A percentile compares a stretch with the other conserved stretches of the same genome.
phyloP scores from a whole-genome alignment of 1,139 yeast species.

The Saccharomyces pastorianus region DNA sequence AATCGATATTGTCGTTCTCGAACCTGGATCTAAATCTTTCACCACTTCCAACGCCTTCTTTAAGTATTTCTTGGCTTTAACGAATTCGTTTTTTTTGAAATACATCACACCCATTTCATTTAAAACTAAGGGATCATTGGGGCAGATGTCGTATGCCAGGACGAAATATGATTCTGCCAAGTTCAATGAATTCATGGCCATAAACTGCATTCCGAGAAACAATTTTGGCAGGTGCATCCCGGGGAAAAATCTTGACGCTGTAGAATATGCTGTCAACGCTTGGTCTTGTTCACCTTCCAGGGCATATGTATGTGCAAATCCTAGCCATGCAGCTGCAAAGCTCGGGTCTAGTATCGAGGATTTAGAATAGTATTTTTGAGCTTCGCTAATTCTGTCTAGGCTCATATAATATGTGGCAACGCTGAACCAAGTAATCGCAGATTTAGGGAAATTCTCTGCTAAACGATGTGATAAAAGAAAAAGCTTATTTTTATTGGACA shows the following conservation, averaged over 20 bases:
- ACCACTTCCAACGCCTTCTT: slow-evolving; percentile 69
- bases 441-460: slow-evolving; percentile 77
- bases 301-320: slow-evolving; percentile 96
- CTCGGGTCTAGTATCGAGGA: slow-evolving; percentile 85
- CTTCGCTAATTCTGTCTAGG: slow-evolving; percentile 67
- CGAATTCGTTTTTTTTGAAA: slow-evolving; percentile 65
- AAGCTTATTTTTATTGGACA: slow-evolving; percentile 73
- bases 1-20: slow-evolving; percentile 79
- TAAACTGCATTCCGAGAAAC: slow-evolving; percentile 92
- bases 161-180: slow-evolving; percentile 80
- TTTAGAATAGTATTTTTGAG: slow-evolving; percentile 79
- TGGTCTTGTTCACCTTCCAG: slow-evolving; percentile 98
- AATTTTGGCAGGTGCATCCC: slow-evolving; percentile 89
- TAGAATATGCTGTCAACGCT: slow-evolving; percentile 93
- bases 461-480: slow-evolving; percentile 77
- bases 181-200: slow-evolving; percentile 74
- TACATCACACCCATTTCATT: slow-evolving; percentile 89
- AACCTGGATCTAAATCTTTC: slow-evolving; percentile 61
- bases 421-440: slow-evolving; percentile 84
- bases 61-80: slow-evolving; percentile 63
- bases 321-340: slow-evolving; percentile 96
- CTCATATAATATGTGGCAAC: slow-evolving; percentile 85
- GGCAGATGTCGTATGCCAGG: slow-evolving; percentile 70
- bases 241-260: slow-evolving; percentile 88
- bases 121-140: slow-evolving; percentile 74